These are phyloP conservation scores for Lunasporangiospora selenospora DNA, from an alignment of 192 early-diverging fungal species.

Conservation along the genomic window DNA sequence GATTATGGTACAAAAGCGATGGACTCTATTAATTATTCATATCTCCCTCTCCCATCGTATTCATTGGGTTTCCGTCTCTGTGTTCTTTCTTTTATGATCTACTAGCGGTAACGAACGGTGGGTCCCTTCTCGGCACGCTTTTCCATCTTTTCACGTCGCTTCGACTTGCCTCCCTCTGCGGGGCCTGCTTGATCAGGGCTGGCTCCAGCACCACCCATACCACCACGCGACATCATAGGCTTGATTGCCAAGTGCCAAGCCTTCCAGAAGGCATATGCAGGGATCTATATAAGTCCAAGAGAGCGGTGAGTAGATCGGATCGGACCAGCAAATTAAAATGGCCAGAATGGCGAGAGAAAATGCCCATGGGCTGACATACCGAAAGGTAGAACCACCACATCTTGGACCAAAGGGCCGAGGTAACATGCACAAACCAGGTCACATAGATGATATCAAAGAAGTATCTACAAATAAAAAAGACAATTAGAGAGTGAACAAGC, in stretches of 20 bases:
- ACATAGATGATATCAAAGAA: constrained; percentile 89
- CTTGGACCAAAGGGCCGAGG: constrained; percentile 64
- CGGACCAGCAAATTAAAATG: no score
- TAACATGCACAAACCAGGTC: constrained; percentile 78
- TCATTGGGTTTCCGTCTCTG: neutral
- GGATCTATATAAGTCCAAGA: constrained; percentile 58
- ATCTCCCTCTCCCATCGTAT: no score
- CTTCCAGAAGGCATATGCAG: constrained; percentile 64
- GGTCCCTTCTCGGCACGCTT: constrained; percentile 55
- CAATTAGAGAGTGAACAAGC: neutral
- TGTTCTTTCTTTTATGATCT: constrained; percentile 7
- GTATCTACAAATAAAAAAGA: constrained; percentile 59
- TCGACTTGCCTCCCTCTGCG: constrained; percentile 49
- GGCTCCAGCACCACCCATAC: constrained; percentile 3
- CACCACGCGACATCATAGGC: constrained; percentile 40
- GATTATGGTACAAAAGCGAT: no score
- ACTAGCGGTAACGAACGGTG: constrained; percentile 50
- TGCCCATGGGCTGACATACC: constrained; percentile 36
- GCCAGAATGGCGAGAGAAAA: neutral
- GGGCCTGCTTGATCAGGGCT: constrained; percentile 13
- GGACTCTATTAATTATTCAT: no score
- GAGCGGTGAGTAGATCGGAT: no score
- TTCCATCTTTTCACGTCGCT: constrained; percentile 60
- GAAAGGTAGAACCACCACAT: constrained; percentile 57
- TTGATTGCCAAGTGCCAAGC: constrained; percentile 51